Evolutionary conservation across 2,329 filamentous ascomycete genomes (phyloP), one percentile per base, ranked within the genome.

Genomic region (Penicillium sp.): DNA sequence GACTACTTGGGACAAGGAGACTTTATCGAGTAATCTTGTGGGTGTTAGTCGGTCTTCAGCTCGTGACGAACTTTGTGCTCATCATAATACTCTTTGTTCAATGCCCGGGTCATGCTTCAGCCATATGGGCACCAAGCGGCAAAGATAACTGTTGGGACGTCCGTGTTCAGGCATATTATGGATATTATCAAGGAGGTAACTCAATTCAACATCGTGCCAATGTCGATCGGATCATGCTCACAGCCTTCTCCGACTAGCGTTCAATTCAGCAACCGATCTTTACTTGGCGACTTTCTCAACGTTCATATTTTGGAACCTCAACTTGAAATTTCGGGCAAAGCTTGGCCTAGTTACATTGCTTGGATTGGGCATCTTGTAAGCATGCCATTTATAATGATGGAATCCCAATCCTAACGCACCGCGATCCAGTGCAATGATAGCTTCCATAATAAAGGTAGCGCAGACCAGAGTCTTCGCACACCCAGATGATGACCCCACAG

Each of bases 251-350:
- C 4, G 1, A 22, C 38, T 36, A 68, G 65, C 63, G 1, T 59
- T 68, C 42, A 69, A 68, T 31, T 57, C 65, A 9, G 58, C 63
- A 11, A 66, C 67, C 7, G 69, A 72, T 38, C 60, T 72, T 9
- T 68, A 65, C n/a, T 61, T 71, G n/a, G 64, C 66, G 1, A 46
- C 65, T 0, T 69, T 69, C 29, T 64, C 66, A 1, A 65, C 64
- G 3, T 63, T 50, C 18, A 60, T 71, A 18, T 67, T 72, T 42
- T 72, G 71, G 71, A 67, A 61, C 36, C 53, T 74, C 29, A 69
- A 72, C 11, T 32, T 74, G 41, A 61, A 62, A n/a, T 18, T 61
- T 10, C 53, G 58, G 11, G 64, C 71, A 31, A 73, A 71, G 45
- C 27, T 72, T 10, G 64, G 64, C 8, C 43, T 73, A 39, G 60